Evolutionary conservation across 805 yeast species (phyloP).

Genomic region (Sugiyamaella americana): DNA sequence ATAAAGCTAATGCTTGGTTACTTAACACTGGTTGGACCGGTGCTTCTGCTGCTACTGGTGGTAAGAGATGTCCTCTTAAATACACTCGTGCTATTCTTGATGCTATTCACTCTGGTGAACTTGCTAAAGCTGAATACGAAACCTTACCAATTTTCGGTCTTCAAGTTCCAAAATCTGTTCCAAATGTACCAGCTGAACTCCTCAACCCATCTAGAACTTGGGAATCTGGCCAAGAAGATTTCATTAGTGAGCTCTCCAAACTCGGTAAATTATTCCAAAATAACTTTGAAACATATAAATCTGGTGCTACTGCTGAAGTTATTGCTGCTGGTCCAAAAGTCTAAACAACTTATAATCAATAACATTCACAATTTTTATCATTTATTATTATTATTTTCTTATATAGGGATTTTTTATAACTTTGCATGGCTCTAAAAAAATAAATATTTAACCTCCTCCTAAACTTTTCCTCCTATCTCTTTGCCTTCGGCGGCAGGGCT

Average conservation of each 20-base stretch:
- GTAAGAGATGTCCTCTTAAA: conserved; percentile 95
- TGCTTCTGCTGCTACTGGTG: conserved; percentile 84
- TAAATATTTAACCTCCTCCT: no score
- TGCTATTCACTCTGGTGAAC: conserved; percentile 87
- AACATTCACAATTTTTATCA: no score
- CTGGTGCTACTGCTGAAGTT: conserved; percentile 79
- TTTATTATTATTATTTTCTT: no score
- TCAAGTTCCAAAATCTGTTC: conserved; percentile 74
- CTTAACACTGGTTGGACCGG: conserved; percentile 99
- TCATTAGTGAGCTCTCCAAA: conserved; percentile 48
- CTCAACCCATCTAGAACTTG: conserved; percentile 84
- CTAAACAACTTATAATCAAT: no score
- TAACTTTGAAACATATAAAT: conserved; percentile 79
- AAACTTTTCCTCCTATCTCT: no score
- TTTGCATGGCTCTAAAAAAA: no score
- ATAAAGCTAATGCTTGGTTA: conserved; percentile 91
- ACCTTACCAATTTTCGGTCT: conserved; percentile 80
- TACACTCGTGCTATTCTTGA: conserved; percentile 96
- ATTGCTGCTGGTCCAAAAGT: conserved; percentile 85
- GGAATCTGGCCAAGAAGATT: conserved; percentile 54
- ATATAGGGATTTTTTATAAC: no score
- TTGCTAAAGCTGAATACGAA: conserved; percentile 75
- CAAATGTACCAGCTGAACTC: conserved; percentile 76
- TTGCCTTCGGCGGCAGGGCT: no score
- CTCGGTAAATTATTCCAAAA: conserved; percentile 76